Evolutionary conservation across 345 rosid genomes (phyloP), one percentile per base, ranked within the genome.

Genomic region (Eutrema heterophyllum): DNA sequence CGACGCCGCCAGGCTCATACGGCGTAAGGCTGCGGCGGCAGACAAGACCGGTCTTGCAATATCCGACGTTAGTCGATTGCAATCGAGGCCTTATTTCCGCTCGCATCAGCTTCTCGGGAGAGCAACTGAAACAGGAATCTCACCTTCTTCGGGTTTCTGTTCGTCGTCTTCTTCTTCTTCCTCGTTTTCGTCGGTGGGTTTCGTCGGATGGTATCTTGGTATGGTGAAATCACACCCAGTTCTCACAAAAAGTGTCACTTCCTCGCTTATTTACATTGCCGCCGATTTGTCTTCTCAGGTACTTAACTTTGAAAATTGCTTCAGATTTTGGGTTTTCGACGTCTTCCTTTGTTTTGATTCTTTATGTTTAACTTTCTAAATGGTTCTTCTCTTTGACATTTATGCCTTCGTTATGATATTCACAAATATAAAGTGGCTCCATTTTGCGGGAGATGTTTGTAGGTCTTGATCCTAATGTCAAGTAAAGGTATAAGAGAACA

Each of bases 261-360:
- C 79, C 29, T 76, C 90, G 6, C 76, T 86, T 62, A 84, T 89
- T 70, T 93, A 90, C 72, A 72, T 76, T 2, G 93, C 96, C n/a
- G 93, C 98, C 9, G 98, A 89, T 73, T 76, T 90, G 71, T 87
- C 98, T 9, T 86, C 98, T 73, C 98, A 93, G 98, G 98, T 88
- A 63, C 38, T 40, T 39, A 36, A 53, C 30, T 54, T 26, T 8
- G 9, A 6, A 41, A 6, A 4, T 16, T 11, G 46, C 56, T 49
- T 52, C 10, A 33, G n/a, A 7, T 24, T 13, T 48, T 27, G 33
- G 33, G 33, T 30, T 30, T 1, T 30, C 7, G 7, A 30, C 6
- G 33, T 30, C 6, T 30, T 30, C 33, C 33, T 30, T 6, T 30
- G 33, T 30, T 4, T 30, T 30, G 7, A 30, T 30, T 30, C 33